A percentile compares a stretch with the other conserved stretches of the same genome.
These are phyloP conservation scores for Echria macrotheca DNA, from an alignment of 495 filamentous ascomycete species.

Conservation along the genomic window DNA sequence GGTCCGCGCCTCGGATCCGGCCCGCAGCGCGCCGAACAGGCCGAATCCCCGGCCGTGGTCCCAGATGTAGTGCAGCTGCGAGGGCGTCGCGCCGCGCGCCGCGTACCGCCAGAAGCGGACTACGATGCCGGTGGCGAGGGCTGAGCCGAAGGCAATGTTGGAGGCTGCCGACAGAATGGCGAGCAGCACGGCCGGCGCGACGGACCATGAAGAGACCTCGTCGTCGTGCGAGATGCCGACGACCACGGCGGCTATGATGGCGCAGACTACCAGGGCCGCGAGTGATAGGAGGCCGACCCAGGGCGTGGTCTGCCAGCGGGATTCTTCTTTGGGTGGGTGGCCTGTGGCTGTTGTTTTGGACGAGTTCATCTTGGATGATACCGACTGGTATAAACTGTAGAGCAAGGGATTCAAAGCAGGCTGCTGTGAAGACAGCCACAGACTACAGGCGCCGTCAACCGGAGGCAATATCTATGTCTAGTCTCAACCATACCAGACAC, in stretches of 20 bases:
- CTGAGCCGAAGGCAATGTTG: constrained; percentile 12
- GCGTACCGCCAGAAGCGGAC: constrained; percentile 15
- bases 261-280: too few relatives aligned
- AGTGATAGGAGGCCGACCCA: too few relatives aligned
- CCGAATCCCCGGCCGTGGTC: constrained; percentile 12
- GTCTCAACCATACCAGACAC: too few relatives aligned
- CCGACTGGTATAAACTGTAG: too few relatives aligned
- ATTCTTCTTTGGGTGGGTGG: too few relatives aligned
- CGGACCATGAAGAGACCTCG: not conserved
- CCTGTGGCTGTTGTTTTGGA: too few relatives aligned
- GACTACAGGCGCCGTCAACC: too few relatives aligned
- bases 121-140: constrained; percentile 13
- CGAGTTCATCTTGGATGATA: too few relatives aligned
- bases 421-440: too few relatives aligned
- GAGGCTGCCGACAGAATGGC: constrained; percentile 15
- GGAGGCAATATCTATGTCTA: too few relatives aligned
- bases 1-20: constrained; percentile 10
- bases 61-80: constrained; percentile 19
- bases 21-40: constrained; percentile 8
- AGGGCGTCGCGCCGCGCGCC: constrained; percentile 2
- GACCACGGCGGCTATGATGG: constrained; percentile 8
- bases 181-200: constrained; percentile 13
- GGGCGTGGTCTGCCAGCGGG: too few relatives aligned
- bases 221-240: constrained; percentile 8
- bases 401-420: too few relatives aligned